Conservation (phyloP, 2,329 filamentous ascomycete species). For the Colletotrichum sp. region DNA sequence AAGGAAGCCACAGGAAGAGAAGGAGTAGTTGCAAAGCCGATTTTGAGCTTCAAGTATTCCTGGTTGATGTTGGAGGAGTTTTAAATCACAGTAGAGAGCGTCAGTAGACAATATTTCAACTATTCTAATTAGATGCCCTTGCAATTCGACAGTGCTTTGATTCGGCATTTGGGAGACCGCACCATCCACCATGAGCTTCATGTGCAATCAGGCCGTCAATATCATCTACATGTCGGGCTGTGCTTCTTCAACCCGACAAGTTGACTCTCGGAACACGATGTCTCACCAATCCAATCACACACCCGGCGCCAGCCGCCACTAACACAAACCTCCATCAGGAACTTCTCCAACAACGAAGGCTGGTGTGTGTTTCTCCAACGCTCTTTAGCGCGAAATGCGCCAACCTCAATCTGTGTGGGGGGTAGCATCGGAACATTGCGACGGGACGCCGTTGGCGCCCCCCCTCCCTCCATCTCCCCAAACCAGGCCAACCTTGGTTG, state of each 20-base stretch:
- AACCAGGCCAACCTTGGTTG: neutral
- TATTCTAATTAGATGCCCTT: no score
- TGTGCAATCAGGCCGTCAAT: no score
- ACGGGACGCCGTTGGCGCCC: neutral
- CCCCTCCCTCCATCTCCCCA: neutral
- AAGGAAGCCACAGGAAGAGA: neutral
- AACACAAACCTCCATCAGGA: neutral
- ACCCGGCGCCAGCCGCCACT: neutral
- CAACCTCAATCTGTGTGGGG: neutral
- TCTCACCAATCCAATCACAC: neutral
- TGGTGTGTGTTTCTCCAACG: neutral
- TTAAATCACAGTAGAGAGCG: no score
- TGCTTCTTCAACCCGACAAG: neutral
- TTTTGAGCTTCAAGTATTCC: no score
- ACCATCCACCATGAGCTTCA: no score
- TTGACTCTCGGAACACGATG: neutral
- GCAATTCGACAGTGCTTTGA: no score
- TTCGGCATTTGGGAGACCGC: no score
- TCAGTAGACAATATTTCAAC: no score
- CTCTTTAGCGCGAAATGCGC: neutral
- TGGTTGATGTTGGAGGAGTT: no score
- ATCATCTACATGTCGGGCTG: no score
- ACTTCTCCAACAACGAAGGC: neutral
- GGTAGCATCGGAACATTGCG: neutral
- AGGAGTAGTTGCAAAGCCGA: rapidly evolving